A percentile compares a stretch with the other conserved stretches of the same genome.
Evolutionary conservation across 2,329 filamentous ascomycete genomes (phyloP).

Genomic region (Pleurostoma richardsiae): DNA sequence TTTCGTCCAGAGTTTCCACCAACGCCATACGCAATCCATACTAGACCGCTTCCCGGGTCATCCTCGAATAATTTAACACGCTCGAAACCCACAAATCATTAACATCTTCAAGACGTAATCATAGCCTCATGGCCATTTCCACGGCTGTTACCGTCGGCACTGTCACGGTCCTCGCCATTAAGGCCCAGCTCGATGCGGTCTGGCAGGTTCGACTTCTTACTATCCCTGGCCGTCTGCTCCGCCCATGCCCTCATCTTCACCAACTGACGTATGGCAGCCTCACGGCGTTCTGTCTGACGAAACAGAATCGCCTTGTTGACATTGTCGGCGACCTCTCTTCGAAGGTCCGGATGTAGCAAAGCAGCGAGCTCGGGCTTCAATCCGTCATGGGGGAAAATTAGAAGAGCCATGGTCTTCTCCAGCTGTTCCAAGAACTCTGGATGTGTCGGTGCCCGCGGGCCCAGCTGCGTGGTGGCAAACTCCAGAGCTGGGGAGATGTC

Average conservation of each 20-base stretch:
- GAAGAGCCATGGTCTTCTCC: slow-evolving; percentile 86
- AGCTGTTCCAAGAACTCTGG: slow-evolving; percentile 78
- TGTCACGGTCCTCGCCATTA: slow-evolving; percentile 25
- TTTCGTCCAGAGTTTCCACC: no score
- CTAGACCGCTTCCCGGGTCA: no score
- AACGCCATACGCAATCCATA: no score
- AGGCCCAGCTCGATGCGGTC: slow-evolving; percentile 32
- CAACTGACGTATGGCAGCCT: slow-evolving; percentile 77
- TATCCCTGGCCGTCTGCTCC: slow-evolving; percentile 55
- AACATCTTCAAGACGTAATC: slow-evolving; percentile 37
- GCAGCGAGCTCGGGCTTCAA: slow-evolving; percentile 71
- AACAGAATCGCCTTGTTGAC: slow-evolving; percentile 87
- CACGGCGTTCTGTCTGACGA: slow-evolving; percentile 65
- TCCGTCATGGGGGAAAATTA: slow-evolving; percentile 81
- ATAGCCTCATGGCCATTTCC: slow-evolving; percentile 45
- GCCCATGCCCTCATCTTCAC: slow-evolving; percentile 83
- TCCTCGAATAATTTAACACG: no score
- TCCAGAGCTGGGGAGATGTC: slow-evolving; percentile 77
- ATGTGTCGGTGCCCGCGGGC: slow-evolving; percentile 78
- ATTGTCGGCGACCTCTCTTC: slow-evolving; percentile 75
- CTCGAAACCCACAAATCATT: background rate
- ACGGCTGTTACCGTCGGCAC: slow-evolving; percentile 16
- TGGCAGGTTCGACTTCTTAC: slow-evolving; percentile 32
- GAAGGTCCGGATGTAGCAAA: slow-evolving; percentile 73
- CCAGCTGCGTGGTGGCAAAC: slow-evolving; percentile 84